Conservation (phyloP, 2,329 filamentous ascomycete genomes). For the Venturia pyrina region DNA sequence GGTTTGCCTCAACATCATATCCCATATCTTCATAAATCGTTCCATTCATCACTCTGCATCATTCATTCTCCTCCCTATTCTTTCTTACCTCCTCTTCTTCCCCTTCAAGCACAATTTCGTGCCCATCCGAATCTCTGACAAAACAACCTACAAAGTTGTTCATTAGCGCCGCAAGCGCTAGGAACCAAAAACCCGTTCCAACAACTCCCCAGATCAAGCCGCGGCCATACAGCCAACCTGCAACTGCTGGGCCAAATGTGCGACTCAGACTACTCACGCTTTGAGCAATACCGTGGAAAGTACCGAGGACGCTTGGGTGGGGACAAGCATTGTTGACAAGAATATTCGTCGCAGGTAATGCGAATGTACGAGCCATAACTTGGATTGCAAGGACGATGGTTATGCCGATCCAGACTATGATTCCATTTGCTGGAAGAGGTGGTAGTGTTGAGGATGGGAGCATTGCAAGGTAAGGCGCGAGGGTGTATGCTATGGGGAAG, state of each 20-base stretch:
- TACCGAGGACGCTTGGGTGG: slow-evolving; percentile 44
- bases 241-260: slow-evolving; percentile 50
- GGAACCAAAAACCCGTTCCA: slow-evolving; percentile 49
- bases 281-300: slow-evolving; percentile 49
- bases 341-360: slow-evolving; percentile 48
- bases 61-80: background rate
- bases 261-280: slow-evolving; percentile 48
- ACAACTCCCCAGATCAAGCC: slow-evolving; percentile 48
- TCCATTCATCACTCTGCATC: background rate
- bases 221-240: slow-evolving; percentile 51
- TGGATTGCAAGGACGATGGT: slow-evolving; percentile 33
- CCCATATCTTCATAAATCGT: background rate
- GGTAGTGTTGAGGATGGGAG: slow-evolving; percentile 30
- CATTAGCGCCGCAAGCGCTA: slow-evolving; percentile 40
- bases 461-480: slow-evolving; percentile 34
- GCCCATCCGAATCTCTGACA: slow-evolving; percentile 52
- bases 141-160: slow-evolving; percentile 44
- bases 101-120: slow-evolving; percentile 55
- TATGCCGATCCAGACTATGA: slow-evolving; percentile 33
- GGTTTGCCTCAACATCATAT: background rate
- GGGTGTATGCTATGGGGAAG: slow-evolving; percentile 35
- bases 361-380: slow-evolving; percentile 38
- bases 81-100: slow-evolving; percentile 41
- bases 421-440: slow-evolving; percentile 30
- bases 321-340: slow-evolving; percentile 52